Evolutionary conservation across 73 alveolate species (phyloP), one percentile per base, ranked within the genome.

Genomic region (Durusdinium trenchii): DNA sequence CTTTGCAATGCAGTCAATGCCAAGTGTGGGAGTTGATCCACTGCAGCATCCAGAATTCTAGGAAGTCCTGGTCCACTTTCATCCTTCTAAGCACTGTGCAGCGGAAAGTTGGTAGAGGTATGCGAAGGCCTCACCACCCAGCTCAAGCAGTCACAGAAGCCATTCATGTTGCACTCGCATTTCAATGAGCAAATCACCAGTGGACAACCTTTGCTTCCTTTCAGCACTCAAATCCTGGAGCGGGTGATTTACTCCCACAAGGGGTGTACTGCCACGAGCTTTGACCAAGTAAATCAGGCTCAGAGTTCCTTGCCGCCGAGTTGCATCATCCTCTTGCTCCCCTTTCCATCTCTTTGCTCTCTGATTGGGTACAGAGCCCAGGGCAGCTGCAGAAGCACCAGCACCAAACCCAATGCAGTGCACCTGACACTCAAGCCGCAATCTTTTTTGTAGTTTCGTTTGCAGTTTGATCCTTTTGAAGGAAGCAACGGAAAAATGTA

Each of bases 331-430:
- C 60, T 48, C 69, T 1, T 46, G 50, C n/a, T 82, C 71, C 18
- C 32, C 43, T 62, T 79, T 45, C 64, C n/a, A 1, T 20, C 43
- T 35, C n/a, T 40, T 2, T 28, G 71, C 47, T 4, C 50, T n/a
- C n/a, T n/a, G n/a, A n/a, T n/a, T n/a, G n/a, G n/a, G n/a, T n/a
- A n/a, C n/a, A 26, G 69, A 67, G 35, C 92, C 91, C 23, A 64
- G 20, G 48, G 96, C 96, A 20, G 96, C 96, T 1, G 86, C 96
- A 0, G 96, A 48, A 14, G 86, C 96, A 6, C 96, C 96, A 3
- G 86, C 51, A 7, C 96, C 96, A 51, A 89, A 89, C 73, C 96
- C 96, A 40, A 89, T 89, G 71, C 96, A 89, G 71, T 89, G 96
- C 54, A 89, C 96, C 96, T 89, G 52, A 46, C 45, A 36, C 6